Base-by-base conservation (phyloP, 225 moss, liverwort and hornwort genomes). In the Ulota crispa region DNA sequence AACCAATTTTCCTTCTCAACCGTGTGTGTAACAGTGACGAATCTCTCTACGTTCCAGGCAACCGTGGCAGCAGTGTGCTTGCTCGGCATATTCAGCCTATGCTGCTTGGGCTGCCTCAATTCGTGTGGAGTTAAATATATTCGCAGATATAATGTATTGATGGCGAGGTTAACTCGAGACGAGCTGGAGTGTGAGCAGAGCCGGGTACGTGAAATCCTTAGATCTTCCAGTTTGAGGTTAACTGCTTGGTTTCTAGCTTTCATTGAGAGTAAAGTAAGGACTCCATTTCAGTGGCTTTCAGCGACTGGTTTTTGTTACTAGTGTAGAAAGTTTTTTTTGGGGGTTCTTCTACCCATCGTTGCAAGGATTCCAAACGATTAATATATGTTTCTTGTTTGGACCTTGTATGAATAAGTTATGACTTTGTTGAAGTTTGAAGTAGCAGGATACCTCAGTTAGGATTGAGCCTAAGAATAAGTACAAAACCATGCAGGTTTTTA, bases 61-160 rank as follows among this genome's bases (percentile, higher is more conserved):
- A 84, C 88, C 67, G 65, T 90, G 60, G 85, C 88, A 23, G 83
- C 50, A 50, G 88, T 90, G 71, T 90, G 84, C 72, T 53, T 90
- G 55, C 21, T 90, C 24, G 88, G 90, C 30, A 68, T 88, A 24
- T 11, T 84, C 61, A 31, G 78, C 34, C 67, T 90, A 6, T 88
- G 83, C 53, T 85, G 88, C 77, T 21, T 90, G 27, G 84, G 86
- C n/a, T 86, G 43, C 39, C 73, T 87, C 19, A 77, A 86, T 42
- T 84, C 83, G 43, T 50, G 24, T 53, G 90, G 83, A 26, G 71
- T 86, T n/a, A 24, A 76, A 24, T 77, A 73, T 69, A 53, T 82
- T 59, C 88, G 84, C 41, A 86, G 77, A 74, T 86, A 72, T 27
- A 86, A 88, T 70, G 86, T 87, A 28, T 64, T 74, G 53, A 68